Base-by-base conservation (phyloP, 768 basidiomycete species). In the Cystofilobasidium macerans region DNA sequence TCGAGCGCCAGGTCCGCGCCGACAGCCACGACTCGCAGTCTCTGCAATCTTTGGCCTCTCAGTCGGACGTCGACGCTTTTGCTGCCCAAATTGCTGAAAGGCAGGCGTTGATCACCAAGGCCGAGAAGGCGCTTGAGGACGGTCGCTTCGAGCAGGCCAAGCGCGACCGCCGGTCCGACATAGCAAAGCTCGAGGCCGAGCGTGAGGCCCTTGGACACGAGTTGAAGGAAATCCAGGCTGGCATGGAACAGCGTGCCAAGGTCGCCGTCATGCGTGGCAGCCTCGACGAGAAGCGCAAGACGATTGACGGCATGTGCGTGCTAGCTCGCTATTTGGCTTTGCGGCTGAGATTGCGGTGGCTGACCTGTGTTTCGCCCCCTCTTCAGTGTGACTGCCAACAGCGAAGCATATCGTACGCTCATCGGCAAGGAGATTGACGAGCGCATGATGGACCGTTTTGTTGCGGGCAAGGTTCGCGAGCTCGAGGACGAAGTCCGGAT, bases 211-310 rank as follows among this genome's bases (percentile, higher is more conserved):
- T 68, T 12, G 62, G 30, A 18, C 42, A 12, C 9, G 65, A 67
- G 53, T 43, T 67, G 9, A 42, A 43, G 40, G 40, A 47, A 20
- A 26, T 63, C 4, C 56, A 68, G 16, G 51, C 56, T 32, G 28
- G 58, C 38, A 51, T 60, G 16, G 61, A 62, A 16, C 79, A 83
- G 1, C 79, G 94, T 51, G 89, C 92, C 2, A 86, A 83, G 71
- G 74, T 97, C 61, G 83, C 86, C 45, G 72, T 94, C 69, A 87
- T 89, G 72, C 79, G 84, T 67, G 78, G 78, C 0, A 88, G 92
- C 69, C 74, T 85, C 51, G 82, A 80, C 73, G 80, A 77, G 63
- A 88, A 87, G 76, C 77, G 78, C 53, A 78, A 78, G 89, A 91
- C 67, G 65, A 86, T 78, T 33, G 32, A 26, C 24, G 4, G 9